Base-by-base conservation (phyloP, 163 green algal species). In the Chlamydomonas reinhardtii region DNA sequence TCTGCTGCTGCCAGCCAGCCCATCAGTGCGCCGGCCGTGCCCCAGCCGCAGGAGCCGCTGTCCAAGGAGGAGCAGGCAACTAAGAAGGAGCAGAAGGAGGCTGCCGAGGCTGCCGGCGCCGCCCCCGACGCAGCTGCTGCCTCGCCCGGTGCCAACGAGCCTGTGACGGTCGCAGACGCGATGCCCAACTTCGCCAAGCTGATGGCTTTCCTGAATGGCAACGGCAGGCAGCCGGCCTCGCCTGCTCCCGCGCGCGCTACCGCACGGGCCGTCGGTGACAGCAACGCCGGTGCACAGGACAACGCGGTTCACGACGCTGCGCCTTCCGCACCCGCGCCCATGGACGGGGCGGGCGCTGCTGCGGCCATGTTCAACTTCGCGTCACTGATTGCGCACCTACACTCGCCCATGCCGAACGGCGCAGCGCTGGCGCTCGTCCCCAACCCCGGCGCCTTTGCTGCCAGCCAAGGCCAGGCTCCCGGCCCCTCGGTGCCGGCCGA, bases 121-220 rank as follows among this genome's bases (percentile, higher is more conserved):
- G 59, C 59, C 3, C 59, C 17, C 20, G 59, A 29, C 59, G 22
- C 2, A 31, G 19, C 59, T 29, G 59, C 17, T 29, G 59, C 19
- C 59, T n/a, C n/a, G n/a, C n/a, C n/a, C n/a, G n/a, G n/a, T n/a
- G 59, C 39, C 39, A 48, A 66, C 48, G 48, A 56, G 48, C 48
- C 48, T 19, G 48, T 56, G 48, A 56, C 48, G 32, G 29, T 70
- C 54, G 19, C 54, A 14, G 48, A 56, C 48, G 48, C 74, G 39
- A 71, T 81, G 74, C 74, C 75, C 6, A 64, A 62, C 64, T 84
- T 84, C 31, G 77, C 65, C n/a, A 48, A 72, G 61, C 48, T 84
- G 17, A 54, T 84, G 43, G 29, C 77, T 3, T 84, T 84, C n/a
- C 77, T 84, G 54, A 39, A 70, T 14, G 65, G 22, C 34, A 29